Percentiles rank a stretch among this genome's conserved stretches.
Evolutionary conservation across 1,139 yeast species (phyloP).

Genomic region (Kodamaea arcana): DNA sequence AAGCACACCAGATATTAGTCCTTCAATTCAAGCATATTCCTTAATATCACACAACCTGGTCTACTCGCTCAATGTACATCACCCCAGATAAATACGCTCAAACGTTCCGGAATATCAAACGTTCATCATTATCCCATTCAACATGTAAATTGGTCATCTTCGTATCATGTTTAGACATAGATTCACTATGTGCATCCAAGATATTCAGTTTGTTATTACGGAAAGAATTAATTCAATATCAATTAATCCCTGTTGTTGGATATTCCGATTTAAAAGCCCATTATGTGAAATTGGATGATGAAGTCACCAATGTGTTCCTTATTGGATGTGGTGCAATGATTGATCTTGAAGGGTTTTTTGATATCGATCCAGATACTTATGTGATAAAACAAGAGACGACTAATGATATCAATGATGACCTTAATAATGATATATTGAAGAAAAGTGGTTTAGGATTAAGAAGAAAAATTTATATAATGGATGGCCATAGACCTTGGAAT

Average conservation of each 20-base stretch:
- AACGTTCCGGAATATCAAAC: slow-evolving; percentile 57
- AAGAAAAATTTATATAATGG: slow-evolving; percentile 71
- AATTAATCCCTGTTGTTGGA: slow-evolving; percentile 92
- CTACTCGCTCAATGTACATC: too few relatives aligned
- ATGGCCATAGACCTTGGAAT: slow-evolving; percentile 96
- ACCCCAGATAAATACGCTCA: slow-evolving; percentile 56
- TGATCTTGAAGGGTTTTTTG: slow-evolving; percentile 77
- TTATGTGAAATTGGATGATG: slow-evolving; percentile 62
- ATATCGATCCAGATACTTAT: slow-evolving; percentile 52
- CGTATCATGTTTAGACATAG: slow-evolving; percentile 87
- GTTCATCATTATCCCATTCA: slow-evolving; percentile 73
- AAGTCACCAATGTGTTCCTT: slow-evolving; percentile 72
- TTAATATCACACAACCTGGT: too few relatives aligned
- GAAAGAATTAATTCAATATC: slow-evolving; percentile 81
- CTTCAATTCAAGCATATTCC: too few relatives aligned
- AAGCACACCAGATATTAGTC: too few relatives aligned
- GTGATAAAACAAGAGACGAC: slow-evolving; percentile 5
- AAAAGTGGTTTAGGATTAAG: slow-evolving; percentile 19
- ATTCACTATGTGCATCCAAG: slow-evolving; percentile 86
- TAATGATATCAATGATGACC: slow-evolving; percentile 12
- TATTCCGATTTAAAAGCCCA: slow-evolving; percentile 70
- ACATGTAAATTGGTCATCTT: slow-evolving; percentile 85
- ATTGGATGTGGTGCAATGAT: slow-evolving; percentile 96
- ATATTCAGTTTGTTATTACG: slow-evolving; percentile 68
- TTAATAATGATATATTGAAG: slow-evolving; percentile 9